Evolutionary conservation across 169 alveolate genomes (phyloP), one percentile per base, ranked within the genome.

Genomic region (Babesia gibsoni): DNA sequence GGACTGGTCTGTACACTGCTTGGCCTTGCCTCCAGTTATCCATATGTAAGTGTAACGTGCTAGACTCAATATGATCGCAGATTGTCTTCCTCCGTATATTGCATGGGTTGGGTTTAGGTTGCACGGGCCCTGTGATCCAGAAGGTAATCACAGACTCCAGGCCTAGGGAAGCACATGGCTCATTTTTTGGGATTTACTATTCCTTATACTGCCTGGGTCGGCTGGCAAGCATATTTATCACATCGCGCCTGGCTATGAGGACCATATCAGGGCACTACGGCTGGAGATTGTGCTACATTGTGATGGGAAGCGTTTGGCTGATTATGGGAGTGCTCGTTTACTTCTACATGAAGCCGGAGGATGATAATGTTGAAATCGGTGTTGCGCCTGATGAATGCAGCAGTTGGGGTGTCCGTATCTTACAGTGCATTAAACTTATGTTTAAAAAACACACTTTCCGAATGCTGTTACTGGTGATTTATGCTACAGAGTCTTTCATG

Each of bases 401-500:
- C n/a, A n/a, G n/a, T n/a, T n/a, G n/a, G n/a, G n/a, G n/a, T n/a
- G n/a, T n/a, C n/a, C n/a, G n/a, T n/a, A n/a, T n/a, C n/a, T n/a
- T n/a, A n/a, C n/a, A n/a, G n/a, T n/a, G n/a, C n/a, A n/a, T n/a
- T n/a, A n/a, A n/a, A n/a, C n/a, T n/a, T n/a, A n/a, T n/a, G n/a
- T 56, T 73, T 33, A 27, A 22, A 29, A 79, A 46, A 12, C 16
- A 53, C 36, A 64, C 84, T 6, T 79, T 72, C 32, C 16, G 22
- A 7, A 14, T 73, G 35, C 27, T 73, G 59, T 46, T 64, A 35
- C n/a, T 82, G 33, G 49, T 73, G 54, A 56, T 88, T 35, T 67
- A 90, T 66, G 69, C 90, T 18, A 93, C 95, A n/a, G 91, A 96
- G 22, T 90, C 92, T 25, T 96, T 96, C 22, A 91, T 95, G 93